Evolutionary conservation across 164 flowering plant genomes (phyloP), one percentile per base, ranked within the genome.

Genomic region (Vitis cinerea): DNA sequence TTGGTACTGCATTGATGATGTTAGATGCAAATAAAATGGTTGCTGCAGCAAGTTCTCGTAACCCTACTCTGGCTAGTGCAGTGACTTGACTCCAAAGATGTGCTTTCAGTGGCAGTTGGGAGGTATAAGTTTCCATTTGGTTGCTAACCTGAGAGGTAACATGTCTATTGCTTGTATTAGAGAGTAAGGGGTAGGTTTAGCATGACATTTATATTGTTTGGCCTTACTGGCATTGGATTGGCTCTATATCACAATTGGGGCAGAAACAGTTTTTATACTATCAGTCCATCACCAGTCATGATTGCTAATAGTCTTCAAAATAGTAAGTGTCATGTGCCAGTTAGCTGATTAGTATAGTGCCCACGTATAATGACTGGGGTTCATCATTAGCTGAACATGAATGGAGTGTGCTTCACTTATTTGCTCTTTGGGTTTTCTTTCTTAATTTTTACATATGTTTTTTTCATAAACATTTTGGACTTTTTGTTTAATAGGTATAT

Each of bases 21-120:
- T 80, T 95, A 71, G 99, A 95, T 82, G 92, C 99, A 12, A 98
- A 95, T 81, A 95, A 95, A 83, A 95, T 95, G 99, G 99, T 95
- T 51, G 99, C 98, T 77, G 99, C 99, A 75, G 99, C 99, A 63
- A 93, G 98, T 82, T 95, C 99, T 50, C 91, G 99, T 50, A 95
- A 95, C 68, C 97, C 99, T 37, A 95, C 99, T 48, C 83, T 95
- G 51, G 97, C 97, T 74, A 90, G 93, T 77, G 99, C 99, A 19
- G 81, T 95, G 80, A 93, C 97, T 73, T 86, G 99, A 56, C 92
- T 95, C 30, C 99, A 95, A 77, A 85, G 98, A 75, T 90, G 98
- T 88, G 97, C 99, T 75, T 91, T 91, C 79, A 90, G 92, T 82
- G 97, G 99, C 62, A 91, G 97, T 79, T 95, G 99, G 99, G 99